Percentiles rank a stretch among this genome's conserved stretches.
Evolutionary conservation across 768 basidiomycete species (phyloP).

Genomic region (Boletus tomentosulus): DNA sequence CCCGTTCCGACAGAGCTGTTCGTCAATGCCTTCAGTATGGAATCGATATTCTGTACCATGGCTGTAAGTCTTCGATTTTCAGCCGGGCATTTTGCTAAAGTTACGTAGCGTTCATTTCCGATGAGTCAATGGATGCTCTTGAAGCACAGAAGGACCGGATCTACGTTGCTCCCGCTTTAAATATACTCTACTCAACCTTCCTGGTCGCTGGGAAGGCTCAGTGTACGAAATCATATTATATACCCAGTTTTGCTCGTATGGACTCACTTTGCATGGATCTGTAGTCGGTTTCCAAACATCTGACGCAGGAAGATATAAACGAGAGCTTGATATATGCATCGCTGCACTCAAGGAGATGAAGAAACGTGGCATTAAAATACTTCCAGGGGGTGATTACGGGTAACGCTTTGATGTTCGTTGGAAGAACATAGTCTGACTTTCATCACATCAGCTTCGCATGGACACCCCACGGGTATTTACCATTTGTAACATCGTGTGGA

Average conservation of each 20-base stretch:
- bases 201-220: conserved; percentile 25
- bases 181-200: conserved; percentile 25
- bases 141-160: conserved; percentile 34
- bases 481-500: neutral
- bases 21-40: conserved; percentile 35
- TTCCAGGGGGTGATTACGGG: conserved; percentile 39
- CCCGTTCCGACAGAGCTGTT: conserved; percentile 32
- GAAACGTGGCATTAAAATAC: conserved; percentile 32
- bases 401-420: conserved; percentile 4
- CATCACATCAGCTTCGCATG: conserved; percentile 19
- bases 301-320: conserved; percentile 18
- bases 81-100: conserved; percentile 4
- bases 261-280: neutral
- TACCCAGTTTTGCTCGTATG: neutral
- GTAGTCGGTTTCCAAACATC: conserved; percentile 21
- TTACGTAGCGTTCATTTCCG: conserved; percentile 32
- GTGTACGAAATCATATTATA: conserved; percentile 8
- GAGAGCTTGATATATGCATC: conserved; percentile 32
- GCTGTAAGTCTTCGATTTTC: conserved; percentile 14
- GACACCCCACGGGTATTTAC: conserved; percentile 31
- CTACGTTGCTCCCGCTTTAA: conserved; percentile 32
- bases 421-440: neutral
- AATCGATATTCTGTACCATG: conserved; percentile 30
- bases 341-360: conserved; percentile 36
- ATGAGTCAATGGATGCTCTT: conserved; percentile 34